Base-by-base conservation (phyloP, 2,329 filamentous ascomycete genomes). In the Monilinia fructigena region DNA sequence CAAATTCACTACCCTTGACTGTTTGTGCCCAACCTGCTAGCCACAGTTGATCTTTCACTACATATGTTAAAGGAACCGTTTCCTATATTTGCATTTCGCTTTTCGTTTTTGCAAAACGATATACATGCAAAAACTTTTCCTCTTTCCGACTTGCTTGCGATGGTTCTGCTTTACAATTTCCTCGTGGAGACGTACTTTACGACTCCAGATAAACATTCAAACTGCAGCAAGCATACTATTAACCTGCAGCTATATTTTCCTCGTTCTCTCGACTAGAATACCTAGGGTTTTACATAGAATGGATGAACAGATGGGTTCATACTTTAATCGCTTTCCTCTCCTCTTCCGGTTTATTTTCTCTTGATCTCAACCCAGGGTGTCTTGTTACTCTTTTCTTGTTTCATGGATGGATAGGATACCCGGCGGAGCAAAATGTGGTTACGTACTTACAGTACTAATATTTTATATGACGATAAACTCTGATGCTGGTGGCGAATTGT, bases 301-400 rank as follows among this genome's bases (percentile, higher is more conserved):
- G 45, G 18, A 47, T 47, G 45, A 4, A 20, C 18, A 40, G 38
- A 14, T 40, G 38, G 18, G 2, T 47, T n/a, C 7, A 47, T 14
- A 47, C 12, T 7, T 40, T 40, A 14, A 40, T 23, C 20, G 4
- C n/a, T 50, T 55, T 38, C 11, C 12, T 60, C 38, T 18, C 20
- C 3, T 1, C n/a, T 12, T 18, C 48, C 26, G 1, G 6, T 47
- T 4, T 0, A 0, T 16, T 23, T n/a, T 23, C 18, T 35, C 4
- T 1, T 38, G 2, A 14, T 18, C 18, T 38, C 20, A 28, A 11
- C 23, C 8, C 8, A 20, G 20, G 5, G 35, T 23, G 38, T 16
- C 20, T n/a, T 0, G 6, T 35, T 47, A 31, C 40, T 14, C 4
- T 4, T 48, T 60, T 23, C 26, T 23, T 59, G 26, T 48, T 26